Percentiles rank a stretch among this genome's conserved stretches.
phyloP scores from a whole-genome alignment of 108 stramenopile genomes.

The Nitzschia inconspicua region DNA sequence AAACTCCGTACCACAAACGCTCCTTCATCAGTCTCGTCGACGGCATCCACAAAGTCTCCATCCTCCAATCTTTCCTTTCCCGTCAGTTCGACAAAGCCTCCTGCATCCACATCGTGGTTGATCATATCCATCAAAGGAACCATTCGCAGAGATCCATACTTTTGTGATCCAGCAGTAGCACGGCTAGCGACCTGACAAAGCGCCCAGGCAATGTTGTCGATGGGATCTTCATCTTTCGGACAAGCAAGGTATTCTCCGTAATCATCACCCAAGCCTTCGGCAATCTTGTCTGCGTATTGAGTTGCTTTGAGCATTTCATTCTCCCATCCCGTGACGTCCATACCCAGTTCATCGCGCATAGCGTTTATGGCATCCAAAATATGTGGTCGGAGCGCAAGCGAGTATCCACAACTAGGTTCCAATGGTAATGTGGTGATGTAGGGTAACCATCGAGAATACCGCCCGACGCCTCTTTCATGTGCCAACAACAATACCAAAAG shows the following conservation, averaged over 20 bases:
- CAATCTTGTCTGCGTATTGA: slow-evolving; percentile 55
- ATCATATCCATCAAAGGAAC: slow-evolving; percentile 79
- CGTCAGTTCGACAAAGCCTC: slow-evolving; percentile 65
- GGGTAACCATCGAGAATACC: slow-evolving; percentile 59
- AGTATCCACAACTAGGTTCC: slow-evolving; percentile 74
- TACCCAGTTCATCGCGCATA: slow-evolving; percentile 60
- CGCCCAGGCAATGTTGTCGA: slow-evolving; percentile 67
- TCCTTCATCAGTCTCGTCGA: slow-evolving; percentile 54
- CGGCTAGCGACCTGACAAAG: slow-evolving; percentile 80
- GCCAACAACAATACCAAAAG: slow-evolving; percentile 61
- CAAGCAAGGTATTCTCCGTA: slow-evolving; percentile 39
- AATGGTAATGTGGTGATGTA: slow-evolving; percentile 78
- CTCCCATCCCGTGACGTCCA: slow-evolving; percentile 74
- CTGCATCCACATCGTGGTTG: slow-evolving; percentile 77
- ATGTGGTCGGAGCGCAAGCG: slow-evolving; percentile 45
- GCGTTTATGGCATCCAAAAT: slow-evolving; percentile 66
- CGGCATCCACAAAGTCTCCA: slow-evolving; percentile 44
- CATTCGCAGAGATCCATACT: slow-evolving; percentile 59
- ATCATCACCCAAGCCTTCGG: slow-evolving; percentile 23
- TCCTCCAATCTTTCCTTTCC: slow-evolving; percentile 50
- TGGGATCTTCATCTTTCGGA: slow-evolving; percentile 27
- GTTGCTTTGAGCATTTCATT: slow-evolving; percentile 66
- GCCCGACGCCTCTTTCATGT: slow-evolving; percentile 69
- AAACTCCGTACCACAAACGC: slow-evolving; percentile 69
- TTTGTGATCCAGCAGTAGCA: slow-evolving; percentile 60